Evolutionary conservation across 2,329 filamentous ascomycete genomes (phyloP).

Genomic region (Teratosphaeriaceae sp.): DNA sequence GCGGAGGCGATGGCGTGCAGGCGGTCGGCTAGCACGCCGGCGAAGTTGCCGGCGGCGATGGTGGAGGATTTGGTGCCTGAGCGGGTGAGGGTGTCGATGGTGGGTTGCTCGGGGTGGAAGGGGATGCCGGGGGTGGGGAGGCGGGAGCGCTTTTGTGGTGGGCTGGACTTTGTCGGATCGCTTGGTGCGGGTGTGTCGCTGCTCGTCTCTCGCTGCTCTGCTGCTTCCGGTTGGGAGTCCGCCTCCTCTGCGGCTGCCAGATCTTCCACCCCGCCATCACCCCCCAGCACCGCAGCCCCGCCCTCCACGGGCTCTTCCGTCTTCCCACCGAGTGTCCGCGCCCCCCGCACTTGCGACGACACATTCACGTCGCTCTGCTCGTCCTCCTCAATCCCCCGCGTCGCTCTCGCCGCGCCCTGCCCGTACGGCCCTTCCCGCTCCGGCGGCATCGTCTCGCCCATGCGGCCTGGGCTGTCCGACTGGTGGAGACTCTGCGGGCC

Average conservation of each 20-base stretch:
- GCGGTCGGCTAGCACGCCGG: slow-evolving; percentile 22
- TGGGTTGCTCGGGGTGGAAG: not conserved
- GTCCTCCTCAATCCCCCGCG: slow-evolving; percentile 1
- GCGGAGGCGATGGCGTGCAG: slow-evolving; percentile 14
- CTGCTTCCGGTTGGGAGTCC: too few species aligned
- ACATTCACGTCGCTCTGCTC: not conserved
- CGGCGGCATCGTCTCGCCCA: slow-evolving; percentile 18
- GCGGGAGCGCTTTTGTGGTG: not conserved
- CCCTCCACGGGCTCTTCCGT: slow-evolving; percentile 10
- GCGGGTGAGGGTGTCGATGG: slow-evolving; percentile 11
- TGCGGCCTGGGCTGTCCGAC: slow-evolving; percentile 8
- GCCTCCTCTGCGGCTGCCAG: slow-evolving; percentile 1
- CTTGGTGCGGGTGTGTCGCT: too few species aligned
- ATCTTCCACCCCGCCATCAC: not conserved
- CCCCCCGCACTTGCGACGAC: slow-evolving; percentile 2
- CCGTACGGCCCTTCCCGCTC: slow-evolving; percentile 16
- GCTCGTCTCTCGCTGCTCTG: too few species aligned
- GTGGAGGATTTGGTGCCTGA: slow-evolving; percentile 18
- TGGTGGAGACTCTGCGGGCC: slow-evolving; percentile 1
- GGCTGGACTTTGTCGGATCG: too few species aligned
- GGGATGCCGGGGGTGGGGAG: not conserved
- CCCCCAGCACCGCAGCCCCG: slow-evolving; percentile 8
- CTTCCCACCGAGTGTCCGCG: slow-evolving; percentile 6
- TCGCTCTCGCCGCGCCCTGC: slow-evolving; percentile 12
- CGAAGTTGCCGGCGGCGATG: slow-evolving; percentile 19